Evolutionary conservation across 2,329 filamentous ascomycete genomes (phyloP), one percentile per base, ranked within the genome.

Genomic region (Cadophora malorum): DNA sequence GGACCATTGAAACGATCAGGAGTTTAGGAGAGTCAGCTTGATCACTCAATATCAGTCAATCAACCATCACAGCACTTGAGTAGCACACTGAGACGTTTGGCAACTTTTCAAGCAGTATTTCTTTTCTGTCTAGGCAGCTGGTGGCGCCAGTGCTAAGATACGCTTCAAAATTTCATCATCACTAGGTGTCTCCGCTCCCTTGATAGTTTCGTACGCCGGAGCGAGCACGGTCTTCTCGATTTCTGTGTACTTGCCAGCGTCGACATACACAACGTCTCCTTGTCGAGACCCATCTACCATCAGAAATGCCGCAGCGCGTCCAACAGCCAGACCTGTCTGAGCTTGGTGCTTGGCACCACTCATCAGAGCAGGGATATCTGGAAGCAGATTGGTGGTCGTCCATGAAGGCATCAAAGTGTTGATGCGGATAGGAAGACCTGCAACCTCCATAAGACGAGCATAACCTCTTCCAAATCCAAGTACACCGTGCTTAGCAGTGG

Each of bases 361-460:
- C 69, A 85, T 76, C 21, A 82, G 23, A 0, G 66, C 72, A 38
- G 77, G 76, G 4, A 81, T 56, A 23, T 73, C 71, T 0, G 83
- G 81, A 1, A 87, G 75, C 0, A 87, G 79, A 14, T 78, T 80
- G 19, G 84, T 85, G 3, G 79, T 77, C 0, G 86, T 88, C 85
- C 85, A 88, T 35, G 80, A 83, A 1, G 86, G 85, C 0, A 84
- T 81, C 23, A 89, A 77, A 6, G 80, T 82, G 77, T 89, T 89
- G 62, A 89, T 74, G 16, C 86, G 83, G 53, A 89, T 82, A 0
- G 84, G 82, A 0, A 84, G 68, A 21, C 74, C 69, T 12, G 79
- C 76, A 2, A 71, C 72, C 14, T 73, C 70, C 2, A 85, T 70
- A 3, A 81, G 75, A 2, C 77, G 76, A 1, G 80, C 75, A 10